Conservation (phyloP, 768 basidiomycete genomes). For the Vararia minispora region DNA sequence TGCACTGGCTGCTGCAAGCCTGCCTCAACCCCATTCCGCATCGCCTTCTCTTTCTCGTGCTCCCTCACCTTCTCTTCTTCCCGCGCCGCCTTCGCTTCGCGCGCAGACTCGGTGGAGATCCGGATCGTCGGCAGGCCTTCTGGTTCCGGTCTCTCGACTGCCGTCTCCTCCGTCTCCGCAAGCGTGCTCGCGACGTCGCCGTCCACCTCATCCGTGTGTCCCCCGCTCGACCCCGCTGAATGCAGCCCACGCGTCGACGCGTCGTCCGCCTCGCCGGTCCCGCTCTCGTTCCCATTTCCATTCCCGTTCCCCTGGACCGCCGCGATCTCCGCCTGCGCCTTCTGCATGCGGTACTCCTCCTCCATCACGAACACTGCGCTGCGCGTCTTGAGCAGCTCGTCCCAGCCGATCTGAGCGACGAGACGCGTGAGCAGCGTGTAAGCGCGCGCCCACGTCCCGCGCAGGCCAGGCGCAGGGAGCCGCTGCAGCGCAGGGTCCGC, state of each 20-base stretch:
- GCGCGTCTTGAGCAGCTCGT: slow-evolving; percentile 92
- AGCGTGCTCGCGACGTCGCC: slow-evolving; percentile 10
- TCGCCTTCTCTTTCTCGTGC: slow-evolving; percentile 29
- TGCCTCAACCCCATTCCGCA: slow-evolving; percentile 22
- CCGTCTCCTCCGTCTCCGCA: slow-evolving; percentile 17
- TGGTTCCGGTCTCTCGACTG: slow-evolving; percentile 22
- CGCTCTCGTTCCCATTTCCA: slow-evolving; percentile 17
- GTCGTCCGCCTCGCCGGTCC: slow-evolving; percentile 37
- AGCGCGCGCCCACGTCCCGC: slow-evolving; percentile 93
- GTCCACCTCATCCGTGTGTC: slow-evolving; percentile 15
- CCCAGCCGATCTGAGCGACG: slow-evolving; percentile 95
- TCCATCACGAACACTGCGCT: slow-evolving; percentile 98
- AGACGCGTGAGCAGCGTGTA: slow-evolving; percentile 85
- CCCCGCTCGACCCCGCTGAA: slow-evolving; percentile 21
- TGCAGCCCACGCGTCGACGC: slow-evolving; percentile 59
- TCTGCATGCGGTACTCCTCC: slow-evolving; percentile 97
- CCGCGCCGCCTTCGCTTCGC: slow-evolving; percentile 40
- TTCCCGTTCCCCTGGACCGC: slow-evolving; percentile 49
- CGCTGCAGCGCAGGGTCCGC: slow-evolving; percentile 90
- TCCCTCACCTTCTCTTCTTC: slow-evolving; percentile 36
- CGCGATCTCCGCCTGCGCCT: slow-evolving; percentile 64
- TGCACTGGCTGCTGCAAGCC: slow-evolving; percentile 31
- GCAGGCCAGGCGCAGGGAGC: slow-evolving; percentile 87
- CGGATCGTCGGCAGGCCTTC: slow-evolving; percentile 52
- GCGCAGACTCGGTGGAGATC: slow-evolving; percentile 42